Percentiles rank a stretch among this genome's conserved stretches.
phyloP scores from a whole-genome alignment of 495 filamentous ascomycete genomes.

The Durotheca rogersii region DNA sequence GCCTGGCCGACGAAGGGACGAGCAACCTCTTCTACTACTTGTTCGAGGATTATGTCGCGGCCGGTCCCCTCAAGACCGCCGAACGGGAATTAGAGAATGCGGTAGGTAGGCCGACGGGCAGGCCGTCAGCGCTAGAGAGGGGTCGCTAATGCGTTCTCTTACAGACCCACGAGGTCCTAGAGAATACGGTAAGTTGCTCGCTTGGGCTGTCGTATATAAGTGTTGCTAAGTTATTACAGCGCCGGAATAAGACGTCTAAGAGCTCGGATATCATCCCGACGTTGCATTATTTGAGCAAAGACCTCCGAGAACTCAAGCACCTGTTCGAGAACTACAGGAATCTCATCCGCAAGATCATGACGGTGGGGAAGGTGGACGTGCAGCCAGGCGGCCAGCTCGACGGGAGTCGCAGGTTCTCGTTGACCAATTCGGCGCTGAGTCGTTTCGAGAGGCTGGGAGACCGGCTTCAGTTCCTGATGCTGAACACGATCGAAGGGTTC shows the following conservation, averaged over 20 bases:
- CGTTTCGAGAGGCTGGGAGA: slow-evolving; percentile 77
- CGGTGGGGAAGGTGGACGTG: slow-evolving; percentile 42
- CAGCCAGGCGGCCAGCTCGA: slow-evolving; percentile 25
- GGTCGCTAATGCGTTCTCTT: slow-evolving; percentile 6
- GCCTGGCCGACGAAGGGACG: slow-evolving; percentile 57
- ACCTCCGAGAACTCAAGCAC: slow-evolving; percentile 74
- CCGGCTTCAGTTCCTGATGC: slow-evolving; percentile 72
- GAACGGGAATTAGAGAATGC: slow-evolving; percentile 75
- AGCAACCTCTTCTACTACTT: slow-evolving; percentile 83
- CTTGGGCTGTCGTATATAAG: neutral
- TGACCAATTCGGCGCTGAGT: slow-evolving; percentile 65
- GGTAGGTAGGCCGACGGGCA: no score
- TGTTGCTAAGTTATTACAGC: slow-evolving; percentile 22
- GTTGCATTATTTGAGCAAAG: slow-evolving; percentile 59
- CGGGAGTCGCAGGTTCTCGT: slow-evolving; percentile 50
- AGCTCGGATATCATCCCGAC: slow-evolving; percentile 44
- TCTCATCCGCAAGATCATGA: slow-evolving; percentile 63
- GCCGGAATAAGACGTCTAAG: slow-evolving; percentile 29
- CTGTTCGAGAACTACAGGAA: slow-evolving; percentile 78
- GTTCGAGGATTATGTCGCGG: slow-evolving; percentile 69
- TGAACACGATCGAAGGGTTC: slow-evolving; percentile 79
- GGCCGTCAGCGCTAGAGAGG: no score
- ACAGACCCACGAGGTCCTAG: slow-evolving; percentile 34
- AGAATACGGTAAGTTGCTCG: slow-evolving; percentile 30
- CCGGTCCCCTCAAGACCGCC: slow-evolving; percentile 57